phyloP scores from a whole-genome alignment of 441 rosid genomes.

The Syzygium syzygioides region DNA sequence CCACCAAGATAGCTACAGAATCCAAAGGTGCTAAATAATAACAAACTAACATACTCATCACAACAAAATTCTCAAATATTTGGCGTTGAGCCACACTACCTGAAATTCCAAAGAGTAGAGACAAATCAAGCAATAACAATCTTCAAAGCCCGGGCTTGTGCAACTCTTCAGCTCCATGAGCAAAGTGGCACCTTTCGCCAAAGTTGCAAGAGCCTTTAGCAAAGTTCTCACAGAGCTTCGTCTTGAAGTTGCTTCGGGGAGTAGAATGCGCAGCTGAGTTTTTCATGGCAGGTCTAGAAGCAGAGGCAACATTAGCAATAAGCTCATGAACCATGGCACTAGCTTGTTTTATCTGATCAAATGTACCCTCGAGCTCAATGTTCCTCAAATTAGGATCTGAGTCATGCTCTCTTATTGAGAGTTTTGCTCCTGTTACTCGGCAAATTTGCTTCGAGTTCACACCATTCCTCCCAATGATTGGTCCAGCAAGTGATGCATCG shows the following conservation, averaged over 20 bases:
- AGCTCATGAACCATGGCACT: slow-evolving; percentile 88
- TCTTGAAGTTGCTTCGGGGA: slow-evolving; percentile 69
- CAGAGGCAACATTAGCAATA: slow-evolving; percentile 53
- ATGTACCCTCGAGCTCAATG: slow-evolving; percentile 91
- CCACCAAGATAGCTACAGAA: not conserved
- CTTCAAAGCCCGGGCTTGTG: slow-evolving; percentile 51
- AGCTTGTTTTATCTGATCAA: slow-evolving; percentile 92
- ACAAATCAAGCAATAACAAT: not conserved
- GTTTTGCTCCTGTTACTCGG: slow-evolving; percentile 79
- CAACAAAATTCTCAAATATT: not conserved
- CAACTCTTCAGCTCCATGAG: slow-evolving; percentile 84
- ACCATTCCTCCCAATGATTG: slow-evolving; percentile 89
- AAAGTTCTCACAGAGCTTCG: slow-evolving; percentile 81
- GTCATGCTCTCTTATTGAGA: slow-evolving; percentile 81
- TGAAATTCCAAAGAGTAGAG: not conserved
- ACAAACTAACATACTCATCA: not conserved
- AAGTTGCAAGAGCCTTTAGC: slow-evolving; percentile 86
- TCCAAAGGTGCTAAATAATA: not conserved
- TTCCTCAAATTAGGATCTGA: slow-evolving; percentile 69
- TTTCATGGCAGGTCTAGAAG: slow-evolving; percentile 31
- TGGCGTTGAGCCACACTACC: not conserved
- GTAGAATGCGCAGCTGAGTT: slow-evolving; percentile 24
- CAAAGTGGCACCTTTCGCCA: slow-evolving; percentile 95
- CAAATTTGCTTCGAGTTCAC: slow-evolving; percentile 88
- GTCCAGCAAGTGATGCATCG: slow-evolving; percentile 89